These are phyloP conservation scores for Teratosphaeria zuluensis DNA, from an alignment of 2,329 filamentous ascomycete species.

Conservation along the genomic window DNA sequence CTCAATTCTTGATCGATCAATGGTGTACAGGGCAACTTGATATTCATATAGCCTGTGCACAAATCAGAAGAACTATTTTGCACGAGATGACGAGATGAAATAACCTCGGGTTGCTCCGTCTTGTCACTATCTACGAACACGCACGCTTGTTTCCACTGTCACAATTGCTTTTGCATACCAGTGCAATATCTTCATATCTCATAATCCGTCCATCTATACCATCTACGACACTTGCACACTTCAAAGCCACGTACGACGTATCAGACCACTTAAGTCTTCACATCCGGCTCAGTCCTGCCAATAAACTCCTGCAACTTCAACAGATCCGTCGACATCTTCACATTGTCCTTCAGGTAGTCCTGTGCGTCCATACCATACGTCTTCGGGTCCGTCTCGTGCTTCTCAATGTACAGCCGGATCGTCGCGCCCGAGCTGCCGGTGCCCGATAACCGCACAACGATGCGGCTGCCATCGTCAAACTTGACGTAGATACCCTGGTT, in stretches of 20 bases:
- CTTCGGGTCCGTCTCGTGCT: conserved; percentile 72
- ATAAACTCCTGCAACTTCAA: conserved; percentile 92
- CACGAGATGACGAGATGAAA: background rate
- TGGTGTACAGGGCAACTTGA: no score
- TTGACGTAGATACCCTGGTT: conserved; percentile 94
- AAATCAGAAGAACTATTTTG: background rate
- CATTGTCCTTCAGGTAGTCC: conserved; percentile 85
- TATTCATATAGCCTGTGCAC: no score
- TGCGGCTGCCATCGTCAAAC: conserved; percentile 89
- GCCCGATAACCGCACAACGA: conserved; percentile 88
- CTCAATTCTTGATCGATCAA: no score
- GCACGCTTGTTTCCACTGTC: background rate
- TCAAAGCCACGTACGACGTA: background rate
- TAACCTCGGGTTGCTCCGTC: background rate
- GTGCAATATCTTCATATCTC: background rate
- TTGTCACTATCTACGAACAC: background rate
- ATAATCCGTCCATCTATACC: background rate
- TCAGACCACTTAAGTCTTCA: conserved; percentile 60
- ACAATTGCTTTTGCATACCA: background rate
- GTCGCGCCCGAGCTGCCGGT: conserved; percentile 93
- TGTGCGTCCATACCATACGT: conserved; percentile 78
- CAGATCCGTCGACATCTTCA: conserved; percentile 72
- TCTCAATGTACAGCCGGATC: conserved; percentile 94
- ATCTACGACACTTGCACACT: background rate
- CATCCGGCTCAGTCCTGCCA: conserved; percentile 85